phyloP scores from a whole-genome alignment of 257 asterid species.

The Osmanthus fragrans region DNA sequence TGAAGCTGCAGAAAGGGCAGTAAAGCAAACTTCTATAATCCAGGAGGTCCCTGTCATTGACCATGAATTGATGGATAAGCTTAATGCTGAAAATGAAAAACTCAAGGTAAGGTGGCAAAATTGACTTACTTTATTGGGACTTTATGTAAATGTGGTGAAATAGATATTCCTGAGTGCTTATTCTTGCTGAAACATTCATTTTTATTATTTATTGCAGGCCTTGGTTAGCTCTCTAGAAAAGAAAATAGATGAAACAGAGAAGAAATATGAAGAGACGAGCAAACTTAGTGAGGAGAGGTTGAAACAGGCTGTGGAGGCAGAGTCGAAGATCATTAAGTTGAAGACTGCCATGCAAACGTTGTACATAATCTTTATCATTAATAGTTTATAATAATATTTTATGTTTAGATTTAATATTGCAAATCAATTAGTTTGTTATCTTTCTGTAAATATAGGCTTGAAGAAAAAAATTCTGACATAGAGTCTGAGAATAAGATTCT shows the following conservation, averaged over 20 bases:
- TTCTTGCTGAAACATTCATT: constrained; percentile 11
- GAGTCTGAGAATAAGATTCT: constrained; percentile 89
- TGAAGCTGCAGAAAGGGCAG: constrained; percentile 57
- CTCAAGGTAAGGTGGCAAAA: constrained; percentile 56
- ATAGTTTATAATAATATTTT: constrained; percentile 8
- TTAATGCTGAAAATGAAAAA: constrained; percentile 76
- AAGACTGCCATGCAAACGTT: constrained; percentile 84
- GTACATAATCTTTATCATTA: not conserved
- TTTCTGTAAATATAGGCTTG: constrained; percentile 52
- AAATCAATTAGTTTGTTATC: not conserved
- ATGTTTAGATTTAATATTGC: constrained; percentile 14
- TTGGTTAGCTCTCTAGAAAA: constrained; percentile 80
- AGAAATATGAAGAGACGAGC: constrained; percentile 84
- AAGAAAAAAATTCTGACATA: constrained; percentile 87
- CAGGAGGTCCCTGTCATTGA: constrained; percentile 89
- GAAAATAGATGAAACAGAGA: constrained; percentile 88
- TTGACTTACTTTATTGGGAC: constrained; percentile 18
- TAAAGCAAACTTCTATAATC: constrained; percentile 65
- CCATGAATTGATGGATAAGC: constrained; percentile 76
- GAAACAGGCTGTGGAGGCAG: constrained; percentile 93
- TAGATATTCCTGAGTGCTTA: constrained; percentile 1
- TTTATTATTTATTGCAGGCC: constrained; percentile 45
- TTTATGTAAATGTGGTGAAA: constrained; percentile 14
- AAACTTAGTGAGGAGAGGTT: constrained; percentile 91
- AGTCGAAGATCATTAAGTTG: constrained; percentile 81